Conservation (phyloP, 306 rosid species). For the Prunus campanulata region DNA sequence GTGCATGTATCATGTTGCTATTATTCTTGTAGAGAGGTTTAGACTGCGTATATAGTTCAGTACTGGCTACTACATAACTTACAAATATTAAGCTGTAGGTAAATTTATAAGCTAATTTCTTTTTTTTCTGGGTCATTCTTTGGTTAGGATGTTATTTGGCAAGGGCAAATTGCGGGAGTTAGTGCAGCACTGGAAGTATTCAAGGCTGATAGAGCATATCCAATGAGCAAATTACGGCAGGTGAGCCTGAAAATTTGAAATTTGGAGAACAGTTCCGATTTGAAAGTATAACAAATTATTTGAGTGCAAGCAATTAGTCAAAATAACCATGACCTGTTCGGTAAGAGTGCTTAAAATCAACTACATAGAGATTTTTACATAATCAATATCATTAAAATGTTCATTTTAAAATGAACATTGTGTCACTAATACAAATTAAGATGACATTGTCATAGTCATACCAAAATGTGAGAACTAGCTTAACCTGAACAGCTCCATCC, state of each 20-base stretch:
- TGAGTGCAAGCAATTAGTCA: not conserved
- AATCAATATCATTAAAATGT: not conserved
- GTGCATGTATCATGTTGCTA: not conserved
- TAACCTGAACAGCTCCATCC: not conserved
- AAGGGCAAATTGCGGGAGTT: constrained; percentile 81
- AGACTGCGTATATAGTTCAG: not conserved
- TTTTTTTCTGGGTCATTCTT: not conserved
- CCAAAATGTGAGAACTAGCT: not conserved
- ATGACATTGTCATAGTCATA: not conserved
- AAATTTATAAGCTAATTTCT: not conserved
- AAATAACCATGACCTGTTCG: not conserved
- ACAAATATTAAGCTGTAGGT: not conserved
- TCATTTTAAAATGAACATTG: not conserved
- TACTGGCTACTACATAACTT: not conserved
- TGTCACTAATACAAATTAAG: not conserved
- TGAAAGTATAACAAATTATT: not conserved
- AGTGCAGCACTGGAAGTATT: constrained; percentile 72
- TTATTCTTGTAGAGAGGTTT: not conserved
- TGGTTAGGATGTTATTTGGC: constrained; percentile 86
- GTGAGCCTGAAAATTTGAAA: constrained; percentile 38
- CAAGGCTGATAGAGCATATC: constrained; percentile 81
- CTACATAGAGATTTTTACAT: not conserved
- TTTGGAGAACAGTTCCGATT: not conserved
- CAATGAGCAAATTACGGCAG: constrained; percentile 65
- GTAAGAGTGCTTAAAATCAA: not conserved